These are phyloP conservation scores for Echria macrotheca DNA, from an alignment of 495 filamentous ascomycete species.

Conservation along the genomic window DNA sequence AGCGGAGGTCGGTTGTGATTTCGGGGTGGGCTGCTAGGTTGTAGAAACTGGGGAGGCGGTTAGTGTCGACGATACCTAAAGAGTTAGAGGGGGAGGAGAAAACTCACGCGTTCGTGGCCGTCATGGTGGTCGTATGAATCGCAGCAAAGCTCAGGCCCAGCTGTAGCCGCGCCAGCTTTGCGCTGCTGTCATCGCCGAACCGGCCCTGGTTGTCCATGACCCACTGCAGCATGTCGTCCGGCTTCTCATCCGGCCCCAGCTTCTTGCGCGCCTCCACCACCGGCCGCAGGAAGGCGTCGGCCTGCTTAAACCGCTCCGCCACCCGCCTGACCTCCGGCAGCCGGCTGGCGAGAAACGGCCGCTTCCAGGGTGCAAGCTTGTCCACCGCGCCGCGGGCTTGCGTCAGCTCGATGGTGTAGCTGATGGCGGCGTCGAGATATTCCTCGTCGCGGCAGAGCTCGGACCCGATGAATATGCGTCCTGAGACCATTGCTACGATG, in stretches of 20 bases:
- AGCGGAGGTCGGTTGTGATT: constrained; percentile 42
- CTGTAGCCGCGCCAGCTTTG: constrained; percentile 30
- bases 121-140: constrained; percentile 47
- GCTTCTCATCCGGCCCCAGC: constrained; percentile 17
- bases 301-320: constrained; percentile 21
- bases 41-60: constrained; percentile 30
- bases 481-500: constrained; percentile 52
- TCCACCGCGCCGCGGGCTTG: constrained; percentile 26
- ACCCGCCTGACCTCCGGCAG: constrained; percentile 29
- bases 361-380: constrained; percentile 24
- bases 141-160: constrained; percentile 43
- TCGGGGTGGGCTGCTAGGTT: constrained; percentile 40
- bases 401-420: constrained; percentile 50
- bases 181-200: constrained; percentile 13
- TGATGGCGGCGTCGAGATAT: constrained; percentile 53
- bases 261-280: constrained; percentile 23
- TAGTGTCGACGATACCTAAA: no score
- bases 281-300: constrained; percentile 25
- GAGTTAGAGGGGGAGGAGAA: neutral
- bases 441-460: constrained; percentile 48
- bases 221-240: constrained; percentile 39
- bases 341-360: constrained; percentile 27
- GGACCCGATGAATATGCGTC: constrained; percentile 53
- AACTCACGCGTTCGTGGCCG: constrained; percentile 34
- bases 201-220: constrained; percentile 26